Conservation (phyloP, 306 rosid species). For the Astragalus glycyphyllos region DNA sequence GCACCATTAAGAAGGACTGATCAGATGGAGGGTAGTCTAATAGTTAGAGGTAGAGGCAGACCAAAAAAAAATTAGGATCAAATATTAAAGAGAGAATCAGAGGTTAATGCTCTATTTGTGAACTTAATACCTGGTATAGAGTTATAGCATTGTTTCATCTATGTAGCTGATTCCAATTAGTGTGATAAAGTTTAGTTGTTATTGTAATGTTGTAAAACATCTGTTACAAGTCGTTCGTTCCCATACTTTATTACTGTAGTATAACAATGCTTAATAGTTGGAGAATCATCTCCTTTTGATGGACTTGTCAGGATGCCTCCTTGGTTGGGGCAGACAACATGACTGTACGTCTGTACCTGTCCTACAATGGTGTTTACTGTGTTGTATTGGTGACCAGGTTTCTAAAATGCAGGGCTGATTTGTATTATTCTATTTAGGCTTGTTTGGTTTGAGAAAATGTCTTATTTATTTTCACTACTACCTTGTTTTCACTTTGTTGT, state of each 20-base stretch:
- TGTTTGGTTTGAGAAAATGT: neutral
- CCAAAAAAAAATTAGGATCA: neutral
- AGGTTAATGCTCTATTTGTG: neutral
- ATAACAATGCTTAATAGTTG: constrained; percentile 21
- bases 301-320: constrained; percentile 28
- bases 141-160: neutral
- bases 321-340: constrained; percentile 21
- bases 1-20: neutral
- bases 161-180: neutral
- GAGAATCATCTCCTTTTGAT: constrained; percentile 28
- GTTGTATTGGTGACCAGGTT: constrained; percentile 24
- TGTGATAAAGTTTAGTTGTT: neutral
- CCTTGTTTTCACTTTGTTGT: neutral
- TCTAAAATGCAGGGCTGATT: constrained; percentile 9
- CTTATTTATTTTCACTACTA: constrained; percentile 7
- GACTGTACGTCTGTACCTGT: constrained; percentile 20
- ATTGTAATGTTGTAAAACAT: constrained; percentile 4
- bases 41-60: neutral
- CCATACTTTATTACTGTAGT: constrained; percentile 24
- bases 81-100: neutral
- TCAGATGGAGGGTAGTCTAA: neutral
- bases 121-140: constrained; percentile 6
- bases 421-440: constrained; percentile 14
- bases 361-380: constrained; percentile 25
- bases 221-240: constrained; percentile 16